Base-by-base conservation (phyloP, 495 filamentous ascomycete genomes). In the Jackrogersella multiformis region DNA sequence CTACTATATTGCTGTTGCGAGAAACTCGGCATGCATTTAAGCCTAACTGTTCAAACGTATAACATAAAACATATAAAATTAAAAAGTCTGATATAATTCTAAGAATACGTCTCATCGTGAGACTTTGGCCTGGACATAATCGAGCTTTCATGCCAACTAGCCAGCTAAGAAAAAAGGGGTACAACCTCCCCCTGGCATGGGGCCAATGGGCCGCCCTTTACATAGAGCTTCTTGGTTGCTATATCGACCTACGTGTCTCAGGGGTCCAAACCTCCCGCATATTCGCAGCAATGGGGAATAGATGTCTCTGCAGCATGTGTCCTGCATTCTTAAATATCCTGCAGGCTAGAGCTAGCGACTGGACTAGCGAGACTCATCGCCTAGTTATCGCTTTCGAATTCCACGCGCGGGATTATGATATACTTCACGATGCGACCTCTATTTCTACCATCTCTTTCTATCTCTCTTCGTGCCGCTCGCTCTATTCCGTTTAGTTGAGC, bases 371-470 rank as follows among this genome's bases (percentile, higher is more conserved):
- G 36, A 28, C 23, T 1, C 32, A 55, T 69, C 55, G 46, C 60
- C 60, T 59, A 36, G 66, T 34, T 56, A 69, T 69, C 60, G 48
- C 35, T 41, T 69, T 56, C 60, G 61, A 69, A 69, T 69, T 69
- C 66, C 66, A 56, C 28, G 23, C 13, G 4, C n/a, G 23, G 1
- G 5, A 1, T 5, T n/a, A 16, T 64, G 51, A 64, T 60, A 69
- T 63, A 60, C 55, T 23, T 52, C 48, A 45, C 42, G 24, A 59
- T 69, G 66, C 18, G 36, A 13, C 41, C 36, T 24, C 3, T 39
- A 42, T 34, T 15, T 30, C 45, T 36, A 21, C 51, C 39, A 13
- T n/a, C 2, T 15, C 26, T 44, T 8, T 5, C 21, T 35, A 12
- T 59, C 34, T 38, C n/a, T 5, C 12, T 32, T 34, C 13, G 9